Conservation (phyloP, 2,329 filamentous ascomycete species). For the Phaeoacremonium minimum region DNA sequence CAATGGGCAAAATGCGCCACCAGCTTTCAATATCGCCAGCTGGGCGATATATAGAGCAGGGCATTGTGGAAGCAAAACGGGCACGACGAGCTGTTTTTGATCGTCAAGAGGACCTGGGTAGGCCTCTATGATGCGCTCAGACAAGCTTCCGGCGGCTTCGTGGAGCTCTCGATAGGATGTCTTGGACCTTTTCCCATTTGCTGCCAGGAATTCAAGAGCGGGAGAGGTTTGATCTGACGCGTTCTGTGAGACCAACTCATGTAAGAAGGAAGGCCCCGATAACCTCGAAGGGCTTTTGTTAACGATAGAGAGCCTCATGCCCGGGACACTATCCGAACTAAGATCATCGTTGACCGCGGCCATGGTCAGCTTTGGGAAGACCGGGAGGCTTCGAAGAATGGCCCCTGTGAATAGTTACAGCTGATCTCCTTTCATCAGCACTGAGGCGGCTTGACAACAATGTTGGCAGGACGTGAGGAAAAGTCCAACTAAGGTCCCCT, state of each 20-base stretch:
- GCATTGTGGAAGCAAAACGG: conserved; percentile 73
- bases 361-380: too few relatives aligned
- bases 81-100: conserved; percentile 52
- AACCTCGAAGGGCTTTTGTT: conserved; percentile 37
- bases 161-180: conserved; percentile 64
- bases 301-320: conserved; percentile 33
- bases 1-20: conserved; percentile 81
- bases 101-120: conserved; percentile 10
- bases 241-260: conserved; percentile 53
- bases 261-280: conserved; percentile 39
- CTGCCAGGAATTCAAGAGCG: conserved; percentile 62
- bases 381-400: too few relatives aligned
- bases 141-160: conserved; percentile 48
- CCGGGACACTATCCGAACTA: too few relatives aligned
- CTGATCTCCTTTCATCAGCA: too few relatives aligned
- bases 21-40: conserved; percentile 74
- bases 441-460: too few relatives aligned
- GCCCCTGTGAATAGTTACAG: too few relatives aligned
- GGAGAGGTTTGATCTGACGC: conserved; percentile 23
- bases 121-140: conserved; percentile 38
- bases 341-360: too few relatives aligned
- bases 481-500: too few relatives aligned
- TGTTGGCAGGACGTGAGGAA: too few relatives aligned
- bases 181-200: conserved; percentile 35
- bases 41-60: conserved; percentile 73